phyloP scores from a whole-genome alignment of 805 yeast genomes.

The Candida jianshihensis region DNA sequence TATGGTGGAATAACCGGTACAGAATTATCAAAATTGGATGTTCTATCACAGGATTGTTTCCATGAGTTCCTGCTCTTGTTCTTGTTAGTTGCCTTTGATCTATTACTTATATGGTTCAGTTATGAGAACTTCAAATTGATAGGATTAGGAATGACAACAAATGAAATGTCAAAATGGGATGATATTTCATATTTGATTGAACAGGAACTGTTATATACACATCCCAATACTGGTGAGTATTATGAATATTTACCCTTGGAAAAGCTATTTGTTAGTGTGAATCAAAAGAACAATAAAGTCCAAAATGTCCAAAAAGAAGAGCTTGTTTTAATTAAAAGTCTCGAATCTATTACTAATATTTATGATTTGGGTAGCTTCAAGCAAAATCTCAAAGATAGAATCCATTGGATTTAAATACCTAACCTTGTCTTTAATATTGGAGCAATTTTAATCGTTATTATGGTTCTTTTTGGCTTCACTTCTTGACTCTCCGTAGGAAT shows the following conservation, averaged over 20 bases:
- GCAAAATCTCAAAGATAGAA: slow-evolving; percentile 14
- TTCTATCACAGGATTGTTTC: not conserved
- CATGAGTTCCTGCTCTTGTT: slow-evolving; percentile 26
- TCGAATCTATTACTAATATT: slow-evolving; percentile 13
- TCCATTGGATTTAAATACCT: slow-evolving; percentile 6
- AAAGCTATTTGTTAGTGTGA: slow-evolving; percentile 17
- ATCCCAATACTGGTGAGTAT: slow-evolving; percentile 8
- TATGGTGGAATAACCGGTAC: slow-evolving; percentile 2
- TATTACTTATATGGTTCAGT: slow-evolving; percentile 38
- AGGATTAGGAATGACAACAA: slow-evolving; percentile 66
- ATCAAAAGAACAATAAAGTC: slow-evolving; percentile 11
- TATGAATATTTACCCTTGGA: slow-evolving; percentile 18
- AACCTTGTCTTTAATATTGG: slow-evolving; percentile 15
- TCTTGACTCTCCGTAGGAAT: slow-evolving; percentile 1
- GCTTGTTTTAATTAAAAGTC: slow-evolving; percentile 4
- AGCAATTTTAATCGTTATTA: slow-evolving; percentile 5
- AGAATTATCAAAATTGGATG: not conserved
- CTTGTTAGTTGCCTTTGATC: slow-evolving; percentile 35
- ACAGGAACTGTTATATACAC: slow-evolving; percentile 29
- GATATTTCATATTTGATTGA: slow-evolving; percentile 46
- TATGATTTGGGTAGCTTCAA: slow-evolving; percentile 17
- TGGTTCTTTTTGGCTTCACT: slow-evolving; percentile 4
- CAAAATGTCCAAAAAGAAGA: slow-evolving; percentile 3
- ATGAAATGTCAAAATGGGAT: slow-evolving; percentile 69
- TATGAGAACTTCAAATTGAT: slow-evolving; percentile 42